Percentiles rank a stretch among this genome's conserved stretches.
Conservation (phyloP, 257 asterid species). For the Solanum infundibuliforme region DNA sequence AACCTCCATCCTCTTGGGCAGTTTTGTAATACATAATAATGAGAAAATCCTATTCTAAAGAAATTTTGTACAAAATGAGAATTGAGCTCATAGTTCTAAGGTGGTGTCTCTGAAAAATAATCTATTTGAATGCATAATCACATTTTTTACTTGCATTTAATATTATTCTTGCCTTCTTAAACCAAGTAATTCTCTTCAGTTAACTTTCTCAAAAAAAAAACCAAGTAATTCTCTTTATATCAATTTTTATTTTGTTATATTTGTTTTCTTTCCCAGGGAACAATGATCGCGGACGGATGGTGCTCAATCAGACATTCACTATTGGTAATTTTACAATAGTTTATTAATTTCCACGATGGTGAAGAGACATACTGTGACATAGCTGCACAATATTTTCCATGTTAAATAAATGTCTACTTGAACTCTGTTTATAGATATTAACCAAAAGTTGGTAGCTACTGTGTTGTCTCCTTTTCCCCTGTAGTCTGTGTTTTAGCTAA, state of each 20-base stretch:
- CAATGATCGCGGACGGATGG: constrained; percentile 64
- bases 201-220: too few relatives aligned
- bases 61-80: neutral
- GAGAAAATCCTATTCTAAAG: neutral
- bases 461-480: neutral
- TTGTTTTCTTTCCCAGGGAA: constrained; percentile 41
- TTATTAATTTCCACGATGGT: neutral
- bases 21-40: neutral
- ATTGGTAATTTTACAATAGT: constrained; percentile 45
- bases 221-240: neutral
- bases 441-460: neutral
- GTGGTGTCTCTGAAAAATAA: neutral
- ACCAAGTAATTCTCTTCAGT: neutral
- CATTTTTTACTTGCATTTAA: neutral
- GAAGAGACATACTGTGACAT: neutral
- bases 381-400: neutral
- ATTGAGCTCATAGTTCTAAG: neutral
- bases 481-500: neutral
- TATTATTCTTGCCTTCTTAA: neutral
- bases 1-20: neutral
- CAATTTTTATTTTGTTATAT: neutral
- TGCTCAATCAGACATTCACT: constrained; percentile 87
- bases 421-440: neutral
- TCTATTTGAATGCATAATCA: neutral
- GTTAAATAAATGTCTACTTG: neutral